phyloP scores from a whole-genome alignment of 2,329 filamentous ascomycete genomes.

The Teratosphaeria viscida region DNA sequence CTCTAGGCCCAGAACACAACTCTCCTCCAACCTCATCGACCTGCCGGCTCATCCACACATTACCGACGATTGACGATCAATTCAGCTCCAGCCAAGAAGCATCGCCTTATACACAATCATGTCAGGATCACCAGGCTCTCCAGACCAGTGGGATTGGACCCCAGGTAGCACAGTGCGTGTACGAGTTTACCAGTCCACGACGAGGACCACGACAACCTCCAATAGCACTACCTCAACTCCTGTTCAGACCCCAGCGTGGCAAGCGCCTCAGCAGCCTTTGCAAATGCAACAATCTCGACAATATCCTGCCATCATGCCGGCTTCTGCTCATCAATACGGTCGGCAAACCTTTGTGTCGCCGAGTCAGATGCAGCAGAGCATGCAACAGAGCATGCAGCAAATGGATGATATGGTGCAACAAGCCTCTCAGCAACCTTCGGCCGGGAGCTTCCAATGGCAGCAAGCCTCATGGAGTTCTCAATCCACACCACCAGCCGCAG shows the following conservation, averaged over 20 bases:
- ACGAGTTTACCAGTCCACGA: background rate
- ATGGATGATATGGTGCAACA: background rate
- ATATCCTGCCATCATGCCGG: background rate
- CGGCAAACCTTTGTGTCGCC: background rate
- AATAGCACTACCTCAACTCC: background rate
- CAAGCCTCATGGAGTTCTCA: background rate
- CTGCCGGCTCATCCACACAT: no score
- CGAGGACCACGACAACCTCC: background rate
- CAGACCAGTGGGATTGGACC: background rate
- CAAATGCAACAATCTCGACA: background rate
- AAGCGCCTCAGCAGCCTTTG: background rate
- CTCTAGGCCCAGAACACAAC: no score
- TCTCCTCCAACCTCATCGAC: no score
- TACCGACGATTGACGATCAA: no score
- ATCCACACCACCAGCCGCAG: background rate
- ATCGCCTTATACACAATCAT: background rate
- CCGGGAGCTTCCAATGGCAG: background rate
- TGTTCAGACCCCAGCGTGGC: background rate
- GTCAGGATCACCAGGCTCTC: background rate
- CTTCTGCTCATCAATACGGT: background rate
- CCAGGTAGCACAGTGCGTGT: background rate
- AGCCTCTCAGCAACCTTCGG: background rate
- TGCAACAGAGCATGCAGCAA: background rate
- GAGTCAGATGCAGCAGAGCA: background rate
- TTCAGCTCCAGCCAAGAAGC: background rate